These are phyloP conservation scores for Dunaliella primolecta DNA, from an alignment of 139 green algal genomes.

Conservation along the genomic window DNA sequence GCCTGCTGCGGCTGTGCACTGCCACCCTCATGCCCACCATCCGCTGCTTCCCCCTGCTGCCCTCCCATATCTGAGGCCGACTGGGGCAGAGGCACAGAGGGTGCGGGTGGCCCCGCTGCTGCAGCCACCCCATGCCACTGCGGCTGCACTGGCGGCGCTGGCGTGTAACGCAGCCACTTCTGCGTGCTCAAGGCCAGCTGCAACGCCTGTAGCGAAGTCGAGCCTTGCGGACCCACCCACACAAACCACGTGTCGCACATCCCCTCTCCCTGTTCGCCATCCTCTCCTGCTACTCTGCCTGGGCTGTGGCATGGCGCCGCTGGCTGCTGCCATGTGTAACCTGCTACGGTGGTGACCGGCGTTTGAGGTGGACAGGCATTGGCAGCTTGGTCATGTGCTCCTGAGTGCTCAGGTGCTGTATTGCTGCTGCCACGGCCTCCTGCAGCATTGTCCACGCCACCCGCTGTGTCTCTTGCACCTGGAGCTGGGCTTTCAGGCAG, in stretches of 20 bases:
- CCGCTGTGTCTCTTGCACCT: too few relatives aligned
- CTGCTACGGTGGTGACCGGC: slow-evolving; percentile 28
- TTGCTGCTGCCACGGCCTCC: too few relatives aligned
- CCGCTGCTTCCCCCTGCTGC: not conserved
- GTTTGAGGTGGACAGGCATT: too few relatives aligned
- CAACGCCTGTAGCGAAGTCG: slow-evolving; percentile 54
- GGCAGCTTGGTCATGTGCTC: too few relatives aligned
- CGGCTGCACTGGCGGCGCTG: slow-evolving; percentile 10
- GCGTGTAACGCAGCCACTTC: slow-evolving; percentile 52
- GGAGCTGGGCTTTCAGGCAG: too few relatives aligned
- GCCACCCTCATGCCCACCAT: not conserved
- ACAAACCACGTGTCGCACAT: slow-evolving; percentile 33
- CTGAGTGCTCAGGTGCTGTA: too few relatives aligned
- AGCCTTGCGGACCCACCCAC: slow-evolving; percentile 55
- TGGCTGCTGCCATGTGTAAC: slow-evolving; percentile 42
- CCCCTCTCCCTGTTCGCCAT: not conserved
- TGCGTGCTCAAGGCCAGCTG: slow-evolving; percentile 57
- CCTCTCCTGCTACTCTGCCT: not conserved
- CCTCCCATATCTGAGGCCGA: not conserved
- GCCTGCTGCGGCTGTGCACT: not conserved
- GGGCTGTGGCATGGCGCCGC: too few relatives aligned
- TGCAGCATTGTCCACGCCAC: too few relatives aligned
- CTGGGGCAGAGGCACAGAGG: not conserved
- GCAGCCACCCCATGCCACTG: too few relatives aligned
- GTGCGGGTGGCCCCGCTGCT: not conserved